A percentile compares a stretch with the other conserved stretches of the same genome.
Evolutionary conservation across 2,329 filamentous ascomycete species (phyloP).

Genomic region (Pestalotiopsis sp.): DNA sequence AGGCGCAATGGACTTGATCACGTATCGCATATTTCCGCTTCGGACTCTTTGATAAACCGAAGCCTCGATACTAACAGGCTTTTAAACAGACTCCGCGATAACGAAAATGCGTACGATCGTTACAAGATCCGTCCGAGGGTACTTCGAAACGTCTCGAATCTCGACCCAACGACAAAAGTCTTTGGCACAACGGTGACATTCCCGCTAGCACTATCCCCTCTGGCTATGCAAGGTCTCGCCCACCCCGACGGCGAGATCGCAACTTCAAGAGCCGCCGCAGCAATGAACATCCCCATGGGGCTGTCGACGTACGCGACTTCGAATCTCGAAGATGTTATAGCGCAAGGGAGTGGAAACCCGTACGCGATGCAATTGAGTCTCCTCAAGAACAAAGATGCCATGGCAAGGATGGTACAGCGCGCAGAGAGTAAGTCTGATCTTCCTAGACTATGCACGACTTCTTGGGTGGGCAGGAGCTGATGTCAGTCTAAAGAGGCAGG

Average conservation of each 20-base stretch:
- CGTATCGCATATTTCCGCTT: conserved; percentile 6
- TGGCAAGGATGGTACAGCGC: conserved; percentile 41
- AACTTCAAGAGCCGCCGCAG: conserved; percentile 48
- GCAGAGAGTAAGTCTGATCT: conserved; percentile 40
- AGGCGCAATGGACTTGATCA: conserved; percentile 20
- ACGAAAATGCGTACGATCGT: conserved; percentile 52
- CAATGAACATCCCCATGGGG: conserved; percentile 46
- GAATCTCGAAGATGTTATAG: conserved; percentile 47
- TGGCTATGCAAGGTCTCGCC: conserved; percentile 55
- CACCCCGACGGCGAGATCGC: conserved; percentile 55
- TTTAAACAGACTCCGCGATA: conserved; percentile 44
- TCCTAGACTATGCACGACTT: background rate
- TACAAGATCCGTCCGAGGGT: conserved; percentile 52
- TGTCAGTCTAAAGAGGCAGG: conserved; percentile 38
- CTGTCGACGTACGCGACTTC: conserved; percentile 50
- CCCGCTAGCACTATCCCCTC: conserved; percentile 56
- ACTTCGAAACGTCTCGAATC: conserved; percentile 40
- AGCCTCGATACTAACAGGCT: background rate
- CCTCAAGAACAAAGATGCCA: conserved; percentile 48
- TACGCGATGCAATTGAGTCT: conserved; percentile 60
- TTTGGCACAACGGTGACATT: conserved; percentile 47
- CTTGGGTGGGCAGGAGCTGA: background rate
- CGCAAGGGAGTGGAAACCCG: conserved; percentile 39
- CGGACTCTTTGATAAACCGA: too few species aligned
- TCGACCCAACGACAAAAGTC: conserved; percentile 44